phyloP scores from a whole-genome alignment of 129 eudicot genomes.

The Tagetes patula region DNA sequence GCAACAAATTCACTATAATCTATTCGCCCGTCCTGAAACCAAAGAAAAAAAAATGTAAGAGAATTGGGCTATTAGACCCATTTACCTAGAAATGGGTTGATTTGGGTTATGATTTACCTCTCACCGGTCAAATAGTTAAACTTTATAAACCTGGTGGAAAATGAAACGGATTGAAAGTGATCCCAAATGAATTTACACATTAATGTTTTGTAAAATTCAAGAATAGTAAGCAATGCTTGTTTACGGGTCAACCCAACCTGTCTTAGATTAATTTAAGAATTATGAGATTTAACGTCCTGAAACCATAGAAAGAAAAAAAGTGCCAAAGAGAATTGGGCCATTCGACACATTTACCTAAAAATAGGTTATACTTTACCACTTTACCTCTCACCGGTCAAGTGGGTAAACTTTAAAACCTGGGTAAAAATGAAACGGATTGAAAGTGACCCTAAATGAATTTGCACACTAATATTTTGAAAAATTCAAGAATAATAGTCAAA shows the following conservation, averaged over 20 bases:
- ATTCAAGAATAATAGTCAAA: not conserved
- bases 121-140: not conserved
- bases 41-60: constrained; percentile 11
- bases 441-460: not conserved
- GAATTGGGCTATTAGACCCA: not conserved
- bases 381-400: not conserved
- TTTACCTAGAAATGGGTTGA: not conserved
- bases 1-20: constrained; percentile 91
- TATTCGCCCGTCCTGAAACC: constrained; percentile 73
- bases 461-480: not conserved
- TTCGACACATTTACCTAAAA: not conserved
- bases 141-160: not conserved
- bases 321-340: not conserved
- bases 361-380: not conserved
- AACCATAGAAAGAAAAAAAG: constrained; percentile 4
- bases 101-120: constrained; percentile 4
- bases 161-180: not conserved
- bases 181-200: not conserved
- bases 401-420: not conserved
- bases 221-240: not conserved
- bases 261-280: not conserved
- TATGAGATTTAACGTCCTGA: constrained; percentile 2
- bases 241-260: not conserved
- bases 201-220: not conserved
- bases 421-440: not conserved